Base-by-base conservation (phyloP, 1,139 yeast genomes). In the Hansenula anomala region DNA sequence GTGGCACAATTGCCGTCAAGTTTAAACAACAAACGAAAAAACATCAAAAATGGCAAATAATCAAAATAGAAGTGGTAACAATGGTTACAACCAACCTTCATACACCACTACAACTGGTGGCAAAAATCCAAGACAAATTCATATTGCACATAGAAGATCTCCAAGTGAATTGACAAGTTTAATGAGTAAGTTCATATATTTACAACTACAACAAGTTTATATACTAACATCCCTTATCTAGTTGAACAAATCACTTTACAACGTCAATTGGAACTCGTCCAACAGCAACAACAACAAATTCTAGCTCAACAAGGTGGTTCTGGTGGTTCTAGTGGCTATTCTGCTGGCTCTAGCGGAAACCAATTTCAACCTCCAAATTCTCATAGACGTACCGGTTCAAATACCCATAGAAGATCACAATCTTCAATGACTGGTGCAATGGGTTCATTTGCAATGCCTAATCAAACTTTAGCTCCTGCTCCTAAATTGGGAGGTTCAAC, bases 111-210 rank as follows among this genome's bases (percentile, higher is more conserved):
- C 64, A 9, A 64, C 67, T 6, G 64, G 63, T 15, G 64, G 67
- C 18, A 63, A 61, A 44, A 66, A 66, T 41, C 78, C 78, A 18
- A 69, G 66, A 46, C 72, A 71, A 38, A 63, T 90, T 48, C 95
- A 88, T 63, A 89, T 90, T 51, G 97, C 97, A 20, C 97, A 90
- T 58, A 75, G 97, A 56, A 75, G 96, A 45, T 85, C 97, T 5
- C 97, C 97, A 19, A 80, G 92, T 51, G 98, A 92, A 60, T 72
- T 92, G 60, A 90, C 97, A n/a, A 86, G 86, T 42, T 69, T 92
- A 48, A 90, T 92, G 96, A 80, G 74, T 67, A 69, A 51, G 72
- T 25, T 18, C 6, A 20, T 20, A 6, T 6, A 17, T 15, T 10
- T 7, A n/a, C 28, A n/a, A n/a, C n/a, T n/a, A n/a, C n/a, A n/a